phyloP scores from a whole-genome alignment of 106 monocot genomes.

The Vanilla planifolia region DNA sequence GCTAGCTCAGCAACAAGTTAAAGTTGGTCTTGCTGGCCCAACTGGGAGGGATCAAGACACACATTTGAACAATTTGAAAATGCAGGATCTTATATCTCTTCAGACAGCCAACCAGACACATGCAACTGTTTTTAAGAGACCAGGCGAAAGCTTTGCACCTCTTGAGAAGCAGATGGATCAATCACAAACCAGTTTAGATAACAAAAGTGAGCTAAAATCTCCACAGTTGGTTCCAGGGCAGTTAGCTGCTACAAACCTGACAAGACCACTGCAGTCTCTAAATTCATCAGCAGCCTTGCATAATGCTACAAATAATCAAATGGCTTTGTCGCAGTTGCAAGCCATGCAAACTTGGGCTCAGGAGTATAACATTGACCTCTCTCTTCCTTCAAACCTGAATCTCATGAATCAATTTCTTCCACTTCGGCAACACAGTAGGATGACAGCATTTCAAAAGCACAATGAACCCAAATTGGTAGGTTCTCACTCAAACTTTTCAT shows the following conservation, averaged over 20 bases:
- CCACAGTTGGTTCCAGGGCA: conserved; percentile 35
- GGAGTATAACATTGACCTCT: conserved; percentile 74
- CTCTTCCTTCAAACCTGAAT: conserved; percentile 62
- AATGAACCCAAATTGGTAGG: conserved; percentile 25
- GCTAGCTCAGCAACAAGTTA: conserved; percentile 49
- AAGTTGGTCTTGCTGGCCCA: conserved; percentile 28
- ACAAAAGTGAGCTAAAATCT: conserved; percentile 36
- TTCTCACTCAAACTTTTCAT: conserved; percentile 22
- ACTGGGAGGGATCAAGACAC: conserved; percentile 49
- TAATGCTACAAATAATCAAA: conserved; percentile 44
- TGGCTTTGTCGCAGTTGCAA: conserved; percentile 53
- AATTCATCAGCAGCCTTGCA: conserved; percentile 25
- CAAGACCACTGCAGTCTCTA: conserved; percentile 30
- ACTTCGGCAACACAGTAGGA: conserved; percentile 40
- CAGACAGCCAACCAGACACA: conserved; percentile 41
- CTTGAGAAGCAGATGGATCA: conserved; percentile 36
- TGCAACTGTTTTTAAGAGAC: conserved; percentile 17
- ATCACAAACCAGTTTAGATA: conserved; percentile 24
- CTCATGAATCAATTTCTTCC: conserved; percentile 67
- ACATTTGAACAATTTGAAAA: conserved; percentile 29
- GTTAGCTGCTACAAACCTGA: conserved; percentile 22
- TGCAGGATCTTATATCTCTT: conserved; percentile 69
- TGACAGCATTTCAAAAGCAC: conserved; percentile 38
- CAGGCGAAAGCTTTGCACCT: conserved; percentile 25
- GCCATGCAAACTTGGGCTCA: conserved; percentile 81